These are phyloP conservation scores for Calvatia gigantea DNA, from an alignment of 768 basidiomycete species.

Conservation along the genomic window DNA sequence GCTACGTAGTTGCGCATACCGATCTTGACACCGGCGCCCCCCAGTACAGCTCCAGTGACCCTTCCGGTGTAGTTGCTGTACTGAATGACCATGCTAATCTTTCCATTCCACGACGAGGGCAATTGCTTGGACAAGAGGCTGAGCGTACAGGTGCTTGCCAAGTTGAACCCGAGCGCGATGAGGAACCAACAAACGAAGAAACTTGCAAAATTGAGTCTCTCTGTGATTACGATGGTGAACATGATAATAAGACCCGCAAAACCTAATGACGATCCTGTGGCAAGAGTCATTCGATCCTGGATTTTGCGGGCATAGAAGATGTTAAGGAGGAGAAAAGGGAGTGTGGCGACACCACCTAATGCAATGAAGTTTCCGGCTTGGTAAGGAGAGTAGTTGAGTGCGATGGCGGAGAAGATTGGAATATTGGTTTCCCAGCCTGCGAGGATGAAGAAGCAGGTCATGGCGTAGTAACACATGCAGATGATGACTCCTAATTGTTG, in stretches of 20 bases:
- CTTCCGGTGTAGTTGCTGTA: constrained; percentile 69
- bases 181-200: constrained; percentile 52
- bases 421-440: constrained; percentile 69
- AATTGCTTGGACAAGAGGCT: constrained; percentile 68
- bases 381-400: constrained; percentile 56
- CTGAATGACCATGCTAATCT: constrained; percentile 56
- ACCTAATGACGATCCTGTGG: constrained; percentile 48
- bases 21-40: constrained; percentile 54
- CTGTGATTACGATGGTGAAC: constrained; percentile 38
- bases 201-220: constrained; percentile 41
- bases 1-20: constrained; percentile 62
- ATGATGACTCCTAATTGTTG: constrained; percentile 46
- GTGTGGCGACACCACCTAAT: constrained; percentile 55
- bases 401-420: constrained; percentile 50
- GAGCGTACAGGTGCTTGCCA: constrained; percentile 67
- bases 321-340: constrained; percentile 67
- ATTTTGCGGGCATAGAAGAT: constrained; percentile 52
- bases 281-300: constrained; percentile 60
- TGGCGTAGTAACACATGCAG: constrained; percentile 70
- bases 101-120: constrained; percentile 56
- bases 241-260: constrained; percentile 49
- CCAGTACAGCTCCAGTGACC: constrained; percentile 64
- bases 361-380: constrained; percentile 70
- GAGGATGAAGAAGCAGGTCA: constrained; percentile 69
- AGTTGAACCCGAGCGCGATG: constrained; percentile 69